These are phyloP conservation scores for Metschnikowia kofuensis DNA, from an alignment of 805 yeast species.

Conservation along the genomic window DNA sequence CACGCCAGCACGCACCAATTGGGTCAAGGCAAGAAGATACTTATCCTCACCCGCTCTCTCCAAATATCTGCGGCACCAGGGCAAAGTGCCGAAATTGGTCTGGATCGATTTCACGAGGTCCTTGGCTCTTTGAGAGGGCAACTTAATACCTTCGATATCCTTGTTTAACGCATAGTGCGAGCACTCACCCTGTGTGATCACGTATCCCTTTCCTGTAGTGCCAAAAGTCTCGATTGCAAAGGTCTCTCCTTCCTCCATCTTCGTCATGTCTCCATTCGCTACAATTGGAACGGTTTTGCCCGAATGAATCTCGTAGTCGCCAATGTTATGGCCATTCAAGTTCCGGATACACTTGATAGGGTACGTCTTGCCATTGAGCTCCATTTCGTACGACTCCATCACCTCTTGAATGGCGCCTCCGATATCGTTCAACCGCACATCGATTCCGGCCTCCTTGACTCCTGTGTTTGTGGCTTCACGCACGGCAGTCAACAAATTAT, in stretches of 20 bases:
- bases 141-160: constrained; percentile 37
- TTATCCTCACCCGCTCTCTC: constrained; percentile 92
- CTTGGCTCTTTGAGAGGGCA: constrained; percentile 67
- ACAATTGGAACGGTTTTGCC: constrained; percentile 97
- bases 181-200: constrained; percentile 82
- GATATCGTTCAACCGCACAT: constrained; percentile 89
- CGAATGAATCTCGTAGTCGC: constrained; percentile 81
- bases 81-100: constrained; percentile 85
- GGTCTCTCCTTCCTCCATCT: constrained; percentile 98
- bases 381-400: constrained; percentile 95
- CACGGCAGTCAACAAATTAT: constrained; percentile 77
- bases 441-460: constrained; percentile 88
- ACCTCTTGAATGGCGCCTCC: constrained; percentile 96
- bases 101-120: constrained; percentile 67
- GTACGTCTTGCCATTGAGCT: constrained; percentile 77
- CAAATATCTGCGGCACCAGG: constrained; percentile 93
- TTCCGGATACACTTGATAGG: constrained; percentile 90
- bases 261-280: constrained; percentile 86
- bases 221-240: constrained; percentile 99
- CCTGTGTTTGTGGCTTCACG: constrained; percentile 94
- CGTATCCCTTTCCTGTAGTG: constrained; percentile 92
- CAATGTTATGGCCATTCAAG: constrained; percentile 91
- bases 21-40: constrained; percentile 82
- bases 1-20: constrained; percentile 79
- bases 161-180: constrained; percentile 81